These are phyloP conservation scores for Pythium guiyangense DNA, from an alignment of 352 stramenopile species.

Conservation along the genomic window DNA sequence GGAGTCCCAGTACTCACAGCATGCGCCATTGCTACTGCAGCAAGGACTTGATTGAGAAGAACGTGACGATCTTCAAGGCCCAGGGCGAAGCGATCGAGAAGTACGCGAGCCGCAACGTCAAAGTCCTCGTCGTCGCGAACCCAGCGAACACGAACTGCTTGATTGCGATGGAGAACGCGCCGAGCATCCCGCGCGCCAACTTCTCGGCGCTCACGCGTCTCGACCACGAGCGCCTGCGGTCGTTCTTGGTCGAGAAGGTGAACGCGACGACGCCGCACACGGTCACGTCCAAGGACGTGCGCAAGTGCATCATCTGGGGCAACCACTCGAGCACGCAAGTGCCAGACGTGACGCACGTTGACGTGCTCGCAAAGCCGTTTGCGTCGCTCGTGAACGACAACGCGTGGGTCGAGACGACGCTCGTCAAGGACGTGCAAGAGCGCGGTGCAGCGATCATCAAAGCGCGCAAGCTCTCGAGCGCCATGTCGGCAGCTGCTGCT, in stretches of 20 bases:
- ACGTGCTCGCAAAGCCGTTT: conserved; percentile 38
- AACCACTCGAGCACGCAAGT: conserved; percentile 94
- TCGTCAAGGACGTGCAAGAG: conserved; percentile 84
- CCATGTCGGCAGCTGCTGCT: conserved; percentile 85
- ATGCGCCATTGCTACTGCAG: conserved; percentile 15
- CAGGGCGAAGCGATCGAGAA: conserved; percentile 83
- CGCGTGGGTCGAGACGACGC: conserved; percentile 59
- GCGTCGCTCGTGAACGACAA: conserved; percentile 38
- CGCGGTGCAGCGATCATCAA: conserved; percentile 89
- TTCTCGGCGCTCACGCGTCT: conserved; percentile 88
- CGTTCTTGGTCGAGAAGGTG: conserved; percentile 74
- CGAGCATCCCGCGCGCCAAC: conserved; percentile 85
- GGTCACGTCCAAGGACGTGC: conserved; percentile 75
- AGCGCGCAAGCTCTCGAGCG: conserved; percentile 81
- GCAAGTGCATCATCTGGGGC: conserved; percentile 87
- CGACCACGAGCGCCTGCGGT: conserved; percentile 88
- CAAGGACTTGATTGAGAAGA: conserved; percentile 91
- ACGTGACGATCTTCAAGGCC: conserved; percentile 89
- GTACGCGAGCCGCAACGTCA: conserved; percentile 74
- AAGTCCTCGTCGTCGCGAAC: conserved; percentile 92
- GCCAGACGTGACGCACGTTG: conserved; percentile 60
- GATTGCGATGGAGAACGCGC: conserved; percentile 85
- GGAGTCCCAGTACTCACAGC: too few relatives aligned
- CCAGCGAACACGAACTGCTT: conserved; percentile 92
- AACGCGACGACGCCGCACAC: conserved; percentile 28